Percentiles rank a stretch among this genome's conserved stretches.
Evolutionary conservation across 345 rosid genomes (phyloP).

Genomic region (Euphorbia lathyris): DNA sequence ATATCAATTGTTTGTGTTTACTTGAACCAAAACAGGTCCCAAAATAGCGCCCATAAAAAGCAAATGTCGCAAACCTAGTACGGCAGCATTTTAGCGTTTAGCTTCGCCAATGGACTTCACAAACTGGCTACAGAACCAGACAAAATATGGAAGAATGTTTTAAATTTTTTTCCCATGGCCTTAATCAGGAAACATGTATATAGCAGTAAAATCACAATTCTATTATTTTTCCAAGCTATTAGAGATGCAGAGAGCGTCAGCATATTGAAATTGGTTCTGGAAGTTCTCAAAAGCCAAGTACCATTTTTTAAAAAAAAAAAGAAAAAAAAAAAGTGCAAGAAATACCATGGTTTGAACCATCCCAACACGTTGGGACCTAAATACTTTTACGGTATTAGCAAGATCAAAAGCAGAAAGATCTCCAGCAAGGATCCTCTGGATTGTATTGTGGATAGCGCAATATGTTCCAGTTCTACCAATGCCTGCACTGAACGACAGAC

Average conservation of each 20-base stretch:
- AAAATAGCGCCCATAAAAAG: no score
- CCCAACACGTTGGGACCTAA: conserved; percentile 84
- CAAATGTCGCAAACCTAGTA: neutral
- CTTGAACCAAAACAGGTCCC: neutral
- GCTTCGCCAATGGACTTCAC: neutral
- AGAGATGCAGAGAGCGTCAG: no score
- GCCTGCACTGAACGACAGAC: conserved; percentile 72
- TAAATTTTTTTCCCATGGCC: neutral
- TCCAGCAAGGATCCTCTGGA: conserved; percentile 86
- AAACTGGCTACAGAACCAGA: neutral
- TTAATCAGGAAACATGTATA: neutral
- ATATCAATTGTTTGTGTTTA: neutral
- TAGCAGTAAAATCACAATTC: neutral
- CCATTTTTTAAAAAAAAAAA: neutral
- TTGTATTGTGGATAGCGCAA: conserved; percentile 84
- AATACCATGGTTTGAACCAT: conserved; percentile 95
- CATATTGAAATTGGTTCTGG: conserved; percentile 5
- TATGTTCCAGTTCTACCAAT: conserved; percentile 97
- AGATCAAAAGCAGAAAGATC: conserved; percentile 83
- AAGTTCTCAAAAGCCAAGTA: neutral
- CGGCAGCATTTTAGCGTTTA: neutral
- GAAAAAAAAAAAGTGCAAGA: conserved; percentile 13
- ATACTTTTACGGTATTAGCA: conserved; percentile 53
- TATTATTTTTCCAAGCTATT: neutral
- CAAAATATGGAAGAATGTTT: no score